Evolutionary conservation across 768 basidiomycete species (phyloP), one percentile per base, ranked within the genome.

Genomic region (Phaffia tasmanica): DNA sequence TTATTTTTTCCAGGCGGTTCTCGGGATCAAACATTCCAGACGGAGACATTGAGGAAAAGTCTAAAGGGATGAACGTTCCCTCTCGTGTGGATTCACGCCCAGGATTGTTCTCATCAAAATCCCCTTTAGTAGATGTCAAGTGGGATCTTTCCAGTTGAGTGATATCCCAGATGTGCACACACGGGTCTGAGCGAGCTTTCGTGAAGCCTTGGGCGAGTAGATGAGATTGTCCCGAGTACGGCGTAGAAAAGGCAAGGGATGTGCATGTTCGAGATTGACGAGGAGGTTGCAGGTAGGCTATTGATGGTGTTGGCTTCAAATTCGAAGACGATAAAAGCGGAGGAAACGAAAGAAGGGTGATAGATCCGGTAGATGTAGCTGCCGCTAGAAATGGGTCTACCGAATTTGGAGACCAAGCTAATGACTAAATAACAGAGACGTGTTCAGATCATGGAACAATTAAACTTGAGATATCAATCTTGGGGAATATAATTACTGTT

Each of bases 161-260:
- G 47, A 67, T 47, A 48, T 67, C 66, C 66, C 66, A 67, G 46
- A 67, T 47, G 25, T 53, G 46, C n/a, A 67, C 59, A 30, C 54
- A 56, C 14, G 66, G 32, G 29, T 67, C 66, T 7, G 66, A 55
- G 27, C 66, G 55, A 48, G 60, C 49, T 35, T 67, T 67, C 14
- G 66, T 50, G 60, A 62, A 61, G 1, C 66, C 66, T 56, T 67
- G 66, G 25, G 66, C 66, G 61, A 67, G 66, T 2, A 67, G 55
- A n/a, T 60, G 49, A 9, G 46, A 51, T 21, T 46, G 51, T 19
- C 59, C 59, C 18, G 47, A 27, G 18, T 46, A 30, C 18, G 61
- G 47, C 11, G 59, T 60, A 23, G 56, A 67, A 54, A 67, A 67
- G 11, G 66, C 60, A 57, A 67, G 66, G 21, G 55, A 27, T 6